Evolutionary conservation across 768 basidiomycete genomes (phyloP).

Genomic region (Hortiboletus campestris): DNA sequence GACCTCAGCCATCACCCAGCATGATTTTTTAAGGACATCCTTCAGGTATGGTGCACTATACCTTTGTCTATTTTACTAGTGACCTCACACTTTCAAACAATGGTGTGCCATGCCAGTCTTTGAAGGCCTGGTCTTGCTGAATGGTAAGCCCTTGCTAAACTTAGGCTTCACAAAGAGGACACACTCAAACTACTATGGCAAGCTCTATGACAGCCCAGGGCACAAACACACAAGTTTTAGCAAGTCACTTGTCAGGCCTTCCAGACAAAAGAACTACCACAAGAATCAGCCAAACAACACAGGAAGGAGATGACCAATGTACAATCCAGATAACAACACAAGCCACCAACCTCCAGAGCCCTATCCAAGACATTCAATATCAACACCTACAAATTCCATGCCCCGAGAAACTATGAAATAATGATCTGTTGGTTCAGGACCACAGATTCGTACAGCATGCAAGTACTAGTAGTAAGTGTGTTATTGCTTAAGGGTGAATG

Average conservation of each 20-base stretch:
- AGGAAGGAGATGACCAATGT: background rate
- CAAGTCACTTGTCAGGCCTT: background rate
- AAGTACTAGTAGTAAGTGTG: too few relatives aligned
- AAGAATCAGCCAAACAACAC: background rate
- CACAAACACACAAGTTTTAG: background rate
- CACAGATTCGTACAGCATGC: too few relatives aligned
- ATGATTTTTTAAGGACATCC: conserved; percentile 8
- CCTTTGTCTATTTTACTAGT: too few relatives aligned
- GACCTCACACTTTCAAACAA: conserved; percentile 2
- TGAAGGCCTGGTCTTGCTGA: conserved; percentile 31
- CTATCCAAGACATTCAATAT: conserved; percentile 21
- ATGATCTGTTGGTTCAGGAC: conserved; percentile 7
- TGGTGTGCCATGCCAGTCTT: conserved; percentile 40
- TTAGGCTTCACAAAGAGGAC: background rate
- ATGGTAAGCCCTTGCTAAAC: conserved; percentile 14
- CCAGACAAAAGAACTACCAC: background rate
- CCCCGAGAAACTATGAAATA: conserved; percentile 22
- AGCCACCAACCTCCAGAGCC: too few relatives aligned
- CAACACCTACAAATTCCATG: conserved; percentile 31
- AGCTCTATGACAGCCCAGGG: background rate
- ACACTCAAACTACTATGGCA: background rate
- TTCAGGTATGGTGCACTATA: conserved; percentile 4
- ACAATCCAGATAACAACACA: background rate
- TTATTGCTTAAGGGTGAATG: background rate
- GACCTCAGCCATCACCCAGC: conserved; percentile 34